Percentiles rank a stretch among this genome's conserved stretches.
Evolutionary conservation across 2,329 filamentous ascomycete species (phyloP).

Genomic region (Hysterium pulicare): DNA sequence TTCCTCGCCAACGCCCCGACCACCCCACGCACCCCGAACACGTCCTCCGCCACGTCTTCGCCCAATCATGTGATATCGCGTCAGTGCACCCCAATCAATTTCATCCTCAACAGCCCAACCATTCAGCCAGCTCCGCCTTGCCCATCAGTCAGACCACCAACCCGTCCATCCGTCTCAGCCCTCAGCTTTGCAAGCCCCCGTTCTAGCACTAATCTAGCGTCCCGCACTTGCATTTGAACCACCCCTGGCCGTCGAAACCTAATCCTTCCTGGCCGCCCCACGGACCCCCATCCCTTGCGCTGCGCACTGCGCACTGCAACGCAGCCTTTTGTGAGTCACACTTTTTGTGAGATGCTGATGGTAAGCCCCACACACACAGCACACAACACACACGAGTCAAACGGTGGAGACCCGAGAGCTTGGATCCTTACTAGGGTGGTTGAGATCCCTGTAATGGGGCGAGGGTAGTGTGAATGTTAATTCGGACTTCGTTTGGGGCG

Average conservation of each 20-base stretch:
- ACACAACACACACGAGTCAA: background rate
- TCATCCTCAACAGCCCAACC: constrained; percentile 1
- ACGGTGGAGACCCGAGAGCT: background rate
- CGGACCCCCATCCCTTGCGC: background rate
- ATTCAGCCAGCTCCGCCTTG: constrained; percentile 1
- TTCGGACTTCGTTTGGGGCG: background rate
- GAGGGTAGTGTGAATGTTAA: background rate
- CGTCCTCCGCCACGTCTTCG: constrained; percentile 17
- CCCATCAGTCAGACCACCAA: background rate
- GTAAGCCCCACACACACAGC: background rate
- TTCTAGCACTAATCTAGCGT: constrained; percentile 5
- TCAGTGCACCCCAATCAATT: constrained; percentile 3
- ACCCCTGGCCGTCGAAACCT: background rate
- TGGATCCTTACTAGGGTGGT: background rate
- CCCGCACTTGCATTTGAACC: constrained; percentile 7
- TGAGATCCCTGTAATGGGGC: background rate
- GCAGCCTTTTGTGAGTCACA: constrained; percentile 1
- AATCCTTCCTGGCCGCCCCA: background rate
- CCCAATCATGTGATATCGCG: constrained; percentile 35
- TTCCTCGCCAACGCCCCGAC: background rate
- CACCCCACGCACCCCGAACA: constrained; percentile 10
- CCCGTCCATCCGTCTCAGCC: background rate
- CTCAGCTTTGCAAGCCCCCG: background rate
- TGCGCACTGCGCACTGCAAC: background rate
- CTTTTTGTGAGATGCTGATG: background rate